These are phyloP conservation scores for Neurospora sp. DNA, from an alignment of 495 filamentous ascomycete species.

Conservation along the genomic window DNA sequence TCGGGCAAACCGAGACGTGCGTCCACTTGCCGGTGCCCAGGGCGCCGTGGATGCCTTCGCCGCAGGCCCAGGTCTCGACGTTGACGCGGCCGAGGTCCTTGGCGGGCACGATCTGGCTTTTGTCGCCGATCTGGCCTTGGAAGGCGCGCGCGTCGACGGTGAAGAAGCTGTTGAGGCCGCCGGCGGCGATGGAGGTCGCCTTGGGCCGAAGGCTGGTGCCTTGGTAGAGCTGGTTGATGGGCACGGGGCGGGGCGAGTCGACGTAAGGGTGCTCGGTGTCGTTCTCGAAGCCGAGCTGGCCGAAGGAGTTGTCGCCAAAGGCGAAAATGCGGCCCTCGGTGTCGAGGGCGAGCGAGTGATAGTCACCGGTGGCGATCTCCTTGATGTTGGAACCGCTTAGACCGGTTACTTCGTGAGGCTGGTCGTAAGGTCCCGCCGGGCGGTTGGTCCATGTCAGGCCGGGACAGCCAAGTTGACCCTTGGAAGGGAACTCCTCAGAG, in stretches of 20 bases:
- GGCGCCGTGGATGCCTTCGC: conserved; percentile 70
- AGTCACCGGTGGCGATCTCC: conserved; percentile 74
- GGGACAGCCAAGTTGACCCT: conserved; percentile 79
- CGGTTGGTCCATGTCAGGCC: conserved; percentile 70
- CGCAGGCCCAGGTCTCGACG: conserved; percentile 78
- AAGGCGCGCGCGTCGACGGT: conserved; percentile 62
- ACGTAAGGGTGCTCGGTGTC: conserved; percentile 47
- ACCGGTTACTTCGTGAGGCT: conserved; percentile 53
- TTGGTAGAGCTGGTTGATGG: conserved; percentile 59
- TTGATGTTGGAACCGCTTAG: conserved; percentile 49
- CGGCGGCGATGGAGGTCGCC: conserved; percentile 69
- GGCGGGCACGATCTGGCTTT: conserved; percentile 21
- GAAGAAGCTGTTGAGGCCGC: conserved; percentile 78
- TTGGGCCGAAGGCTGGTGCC: conserved; percentile 46
- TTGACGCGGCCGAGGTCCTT: conserved; percentile 36
- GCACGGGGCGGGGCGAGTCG: conserved; percentile 59
- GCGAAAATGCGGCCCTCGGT: conserved; percentile 66
- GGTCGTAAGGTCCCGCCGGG: conserved; percentile 68
- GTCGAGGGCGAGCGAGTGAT: conserved; percentile 73
- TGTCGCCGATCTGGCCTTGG: background rate
- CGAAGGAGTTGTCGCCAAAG: conserved; percentile 83
- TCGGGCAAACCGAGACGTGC: conserved; percentile 67
- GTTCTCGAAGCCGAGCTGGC: conserved; percentile 73
- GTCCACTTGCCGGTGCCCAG: conserved; percentile 86
- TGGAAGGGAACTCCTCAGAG: conserved; percentile 63